These are phyloP conservation scores for Phellopilus nigrolimitatus DNA, from an alignment of 1,284 basidiomycete genomes.

Conservation along the genomic window DNA sequence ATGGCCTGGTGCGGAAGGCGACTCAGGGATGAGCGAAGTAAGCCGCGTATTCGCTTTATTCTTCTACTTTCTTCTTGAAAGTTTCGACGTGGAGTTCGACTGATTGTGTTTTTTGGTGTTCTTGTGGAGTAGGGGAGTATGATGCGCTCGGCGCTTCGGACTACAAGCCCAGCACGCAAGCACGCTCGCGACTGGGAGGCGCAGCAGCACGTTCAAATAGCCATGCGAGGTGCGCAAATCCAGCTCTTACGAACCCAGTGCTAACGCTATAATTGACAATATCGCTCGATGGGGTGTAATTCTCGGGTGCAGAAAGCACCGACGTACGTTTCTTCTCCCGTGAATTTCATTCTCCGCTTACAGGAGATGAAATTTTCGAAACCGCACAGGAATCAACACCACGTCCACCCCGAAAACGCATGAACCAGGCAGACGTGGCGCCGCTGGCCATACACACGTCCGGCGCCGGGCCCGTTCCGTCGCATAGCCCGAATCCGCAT, in stretches of 20 bases:
- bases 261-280: neutral
- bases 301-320: neutral
- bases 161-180: slow-evolving; percentile 12
- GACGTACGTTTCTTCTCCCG: slow-evolving; percentile 9
- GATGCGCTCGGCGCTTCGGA: neutral
- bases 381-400: slow-evolving; percentile 1
- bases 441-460: neutral
- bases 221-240: neutral
- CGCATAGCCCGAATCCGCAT: slow-evolving; percentile 1
- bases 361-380: neutral
- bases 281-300: neutral
- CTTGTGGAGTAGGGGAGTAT: neutral
- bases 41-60: neutral
- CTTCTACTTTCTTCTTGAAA: neutral
- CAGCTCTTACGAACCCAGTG: neutral
- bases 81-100: neutral
- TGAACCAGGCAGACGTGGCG: slow-evolving; percentile 7
- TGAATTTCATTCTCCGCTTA: neutral
- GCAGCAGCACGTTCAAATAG: slow-evolving; percentile 2
- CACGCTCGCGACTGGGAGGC: slow-evolving; percentile 13
- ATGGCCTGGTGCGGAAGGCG: neutral
- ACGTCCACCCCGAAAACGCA: slow-evolving; percentile 14
- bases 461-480: neutral
- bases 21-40: neutral
- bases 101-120: neutral